phyloP scores from a whole-genome alignment of 768 basidiomycete genomes.

The Mycena olivaceomarginata region DNA sequence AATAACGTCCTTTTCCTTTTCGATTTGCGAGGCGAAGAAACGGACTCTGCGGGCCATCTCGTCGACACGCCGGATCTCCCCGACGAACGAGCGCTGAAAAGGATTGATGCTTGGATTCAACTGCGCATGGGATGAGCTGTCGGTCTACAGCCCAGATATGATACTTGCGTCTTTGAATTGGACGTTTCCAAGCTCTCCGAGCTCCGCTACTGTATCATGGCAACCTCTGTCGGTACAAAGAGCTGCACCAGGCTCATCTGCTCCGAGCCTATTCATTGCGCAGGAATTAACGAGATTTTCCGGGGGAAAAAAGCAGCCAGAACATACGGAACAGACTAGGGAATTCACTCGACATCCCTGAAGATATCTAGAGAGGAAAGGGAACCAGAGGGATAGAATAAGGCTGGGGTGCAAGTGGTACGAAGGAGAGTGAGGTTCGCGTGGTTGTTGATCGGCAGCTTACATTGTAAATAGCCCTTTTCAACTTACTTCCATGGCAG shows the following conservation, averaged over 20 bases:
- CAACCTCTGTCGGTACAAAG: slow-evolving; percentile 97
- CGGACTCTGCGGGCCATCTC: slow-evolving; percentile 97
- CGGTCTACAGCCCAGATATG: not conserved
- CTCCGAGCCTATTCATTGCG: slow-evolving; percentile 90
- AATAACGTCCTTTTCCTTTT: slow-evolving; percentile 88
- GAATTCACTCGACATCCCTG: slow-evolving; percentile 84
- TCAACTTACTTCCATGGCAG: too few species aligned
- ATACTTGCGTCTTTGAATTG: slow-evolving; percentile 95
- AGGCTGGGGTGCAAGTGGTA: slow-evolving; percentile 4
- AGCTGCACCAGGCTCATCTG: slow-evolving; percentile 98
- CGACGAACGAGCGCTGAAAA: slow-evolving; percentile 98
- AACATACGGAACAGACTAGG: slow-evolving; percentile 89
- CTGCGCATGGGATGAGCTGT: slow-evolving; percentile 62
- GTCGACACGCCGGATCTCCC: slow-evolving; percentile 95
- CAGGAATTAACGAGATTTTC: slow-evolving; percentile 36
- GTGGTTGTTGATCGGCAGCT: not conserved
- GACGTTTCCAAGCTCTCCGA: slow-evolving; percentile 96
- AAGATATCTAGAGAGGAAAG: slow-evolving; percentile 13
- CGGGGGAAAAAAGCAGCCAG: slow-evolving; percentile 4
- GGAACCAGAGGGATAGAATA: slow-evolving; percentile 19
- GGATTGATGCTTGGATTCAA: slow-evolving; percentile 96
- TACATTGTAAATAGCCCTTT: too few species aligned
- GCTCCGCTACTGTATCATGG: slow-evolving; percentile 97
- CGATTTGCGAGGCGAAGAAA: slow-evolving; percentile 91
- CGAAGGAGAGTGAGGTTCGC: slow-evolving; percentile 15